Percentiles rank a stretch among this genome's conserved stretches.
Conservation (phyloP, 805 yeast species). For the Wickerhamiella dianesei region DNA sequence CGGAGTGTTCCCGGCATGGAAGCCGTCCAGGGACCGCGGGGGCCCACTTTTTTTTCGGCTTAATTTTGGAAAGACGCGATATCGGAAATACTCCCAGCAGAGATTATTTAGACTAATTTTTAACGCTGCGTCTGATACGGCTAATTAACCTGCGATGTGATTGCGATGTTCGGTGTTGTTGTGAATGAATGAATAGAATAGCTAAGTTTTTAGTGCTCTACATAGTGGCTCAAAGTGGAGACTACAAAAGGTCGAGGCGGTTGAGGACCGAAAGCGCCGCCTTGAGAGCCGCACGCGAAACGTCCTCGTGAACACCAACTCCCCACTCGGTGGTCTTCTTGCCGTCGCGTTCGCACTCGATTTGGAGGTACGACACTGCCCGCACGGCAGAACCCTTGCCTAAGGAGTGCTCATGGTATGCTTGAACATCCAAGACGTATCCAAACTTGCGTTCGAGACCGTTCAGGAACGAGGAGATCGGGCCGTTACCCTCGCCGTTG, state of each 20-base stretch:
- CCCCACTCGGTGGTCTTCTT: constrained; percentile 52
- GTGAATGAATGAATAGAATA: no score
- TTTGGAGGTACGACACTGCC: constrained; percentile 69
- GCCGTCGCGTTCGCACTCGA: constrained; percentile 35
- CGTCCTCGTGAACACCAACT: constrained; percentile 84
- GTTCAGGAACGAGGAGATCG: constrained; percentile 59
- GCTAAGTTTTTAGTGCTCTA: no score
- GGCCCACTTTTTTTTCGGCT: no score
- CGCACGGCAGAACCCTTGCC: constrained; percentile 57
- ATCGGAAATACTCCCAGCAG: no score
- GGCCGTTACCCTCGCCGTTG: constrained; percentile 66
- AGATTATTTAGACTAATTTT: no score
- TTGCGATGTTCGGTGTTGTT: no score
- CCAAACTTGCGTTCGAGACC: constrained; percentile 41
- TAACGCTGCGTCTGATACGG: no score
- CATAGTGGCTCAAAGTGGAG: no score
- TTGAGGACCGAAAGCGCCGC: constrained; percentile 31
- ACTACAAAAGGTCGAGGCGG: constrained; percentile 15
- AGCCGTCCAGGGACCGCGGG: no score
- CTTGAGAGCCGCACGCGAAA: constrained; percentile 64
- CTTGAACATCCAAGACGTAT: constrained; percentile 43
- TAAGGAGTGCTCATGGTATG: constrained; percentile 68
- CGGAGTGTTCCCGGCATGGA: no score
- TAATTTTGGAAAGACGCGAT: no score
- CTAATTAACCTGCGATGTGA: no score